These are phyloP conservation scores for Lachancea kluyveri DNA, from an alignment of 805 yeast species.

Conservation along the genomic window DNA sequence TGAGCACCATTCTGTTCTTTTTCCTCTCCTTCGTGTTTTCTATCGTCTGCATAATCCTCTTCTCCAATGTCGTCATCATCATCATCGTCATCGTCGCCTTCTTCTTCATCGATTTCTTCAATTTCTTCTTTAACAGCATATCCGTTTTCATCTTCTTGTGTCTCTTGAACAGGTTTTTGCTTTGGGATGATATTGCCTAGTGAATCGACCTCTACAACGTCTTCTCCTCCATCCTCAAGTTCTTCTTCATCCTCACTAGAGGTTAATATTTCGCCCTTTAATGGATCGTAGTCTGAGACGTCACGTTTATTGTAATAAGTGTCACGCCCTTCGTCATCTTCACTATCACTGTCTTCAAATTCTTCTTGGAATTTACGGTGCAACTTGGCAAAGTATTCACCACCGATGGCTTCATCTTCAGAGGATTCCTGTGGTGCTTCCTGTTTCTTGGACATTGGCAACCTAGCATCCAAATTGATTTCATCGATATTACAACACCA, in stretches of 20 bases:
- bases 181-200: constrained; percentile 28
- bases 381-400: constrained; percentile 26
- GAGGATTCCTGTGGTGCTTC: constrained; percentile 34
- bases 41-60: constrained; percentile 10
- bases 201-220: constrained; percentile 25
- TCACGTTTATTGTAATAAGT: constrained; percentile 6
- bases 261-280: constrained; percentile 18
- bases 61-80: constrained; percentile 8
- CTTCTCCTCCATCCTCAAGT: constrained; percentile 16
- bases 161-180: constrained; percentile 8
- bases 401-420: constrained; percentile 29
- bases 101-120: constrained; percentile 12
- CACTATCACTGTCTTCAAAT: constrained; percentile 31
- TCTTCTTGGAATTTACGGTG: constrained; percentile 29
- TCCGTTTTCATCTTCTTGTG: constrained; percentile 11
- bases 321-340: constrained; percentile 16
- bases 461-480: constrained; percentile 74
- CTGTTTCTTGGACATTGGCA: constrained; percentile 59
- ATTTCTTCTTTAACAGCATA: constrained; percentile 6
- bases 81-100: constrained; percentile 9
- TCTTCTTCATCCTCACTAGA: constrained; percentile 13
- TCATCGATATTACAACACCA: constrained; percentile 66
- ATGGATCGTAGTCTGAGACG: constrained; percentile 25
- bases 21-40: constrained; percentile 10
- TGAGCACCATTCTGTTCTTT: constrained; percentile 13